Percentiles rank a stretch among this genome's conserved stretches.
These are phyloP conservation scores for Daedaleopsis nitida DNA, from an alignment of 768 basidiomycete species.

Conservation along the genomic window DNA sequence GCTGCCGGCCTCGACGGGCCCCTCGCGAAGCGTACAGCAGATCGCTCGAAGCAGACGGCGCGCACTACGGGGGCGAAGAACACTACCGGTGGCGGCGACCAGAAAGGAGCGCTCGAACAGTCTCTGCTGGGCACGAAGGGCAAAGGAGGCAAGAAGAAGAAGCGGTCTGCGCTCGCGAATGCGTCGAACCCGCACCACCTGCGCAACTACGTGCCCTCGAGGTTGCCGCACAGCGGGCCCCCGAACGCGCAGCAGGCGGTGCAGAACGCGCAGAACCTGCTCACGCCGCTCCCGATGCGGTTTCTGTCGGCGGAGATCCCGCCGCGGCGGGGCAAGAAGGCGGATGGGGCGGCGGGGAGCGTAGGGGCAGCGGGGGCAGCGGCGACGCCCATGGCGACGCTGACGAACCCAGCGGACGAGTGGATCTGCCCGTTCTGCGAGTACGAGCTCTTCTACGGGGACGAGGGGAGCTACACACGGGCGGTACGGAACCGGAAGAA, in stretches of 20 bases:
- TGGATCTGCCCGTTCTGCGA: slow-evolving; percentile 97
- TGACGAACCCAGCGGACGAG: slow-evolving; percentile 73
- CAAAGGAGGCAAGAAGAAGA: slow-evolving; percentile 80
- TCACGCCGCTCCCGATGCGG: slow-evolving; percentile 63
- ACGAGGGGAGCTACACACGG: slow-evolving; percentile 62
- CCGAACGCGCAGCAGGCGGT: slow-evolving; percentile 40
- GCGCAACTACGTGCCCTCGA: slow-evolving; percentile 89
- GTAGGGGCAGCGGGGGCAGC: slow-evolving; percentile 6
- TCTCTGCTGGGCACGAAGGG: slow-evolving; percentile 26
- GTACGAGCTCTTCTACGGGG: slow-evolving; percentile 90
- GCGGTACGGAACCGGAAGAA: slow-evolving; percentile 76
- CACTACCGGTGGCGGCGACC: slow-evolving; percentile 25
- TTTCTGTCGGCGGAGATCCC: slow-evolving; percentile 74
- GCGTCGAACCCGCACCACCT: slow-evolving; percentile 96
- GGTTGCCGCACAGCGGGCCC: slow-evolving; percentile 54
- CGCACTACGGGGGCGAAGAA: slow-evolving; percentile 30
- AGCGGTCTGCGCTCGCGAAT: slow-evolving; percentile 86
- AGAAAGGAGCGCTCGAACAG: slow-evolving; percentile 42
- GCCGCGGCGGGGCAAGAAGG: slow-evolving; percentile 37
- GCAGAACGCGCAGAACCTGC: slow-evolving; percentile 46
- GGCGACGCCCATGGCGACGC: slow-evolving; percentile 33
- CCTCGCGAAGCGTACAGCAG: slow-evolving; percentile 37
- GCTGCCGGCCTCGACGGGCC: slow-evolving; percentile 41
- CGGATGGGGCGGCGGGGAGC: neutral
- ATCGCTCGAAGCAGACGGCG: slow-evolving; percentile 41